phyloP scores from a whole-genome alignment of 2,329 filamentous ascomycete genomes.

The Monilinia fructigena region DNA sequence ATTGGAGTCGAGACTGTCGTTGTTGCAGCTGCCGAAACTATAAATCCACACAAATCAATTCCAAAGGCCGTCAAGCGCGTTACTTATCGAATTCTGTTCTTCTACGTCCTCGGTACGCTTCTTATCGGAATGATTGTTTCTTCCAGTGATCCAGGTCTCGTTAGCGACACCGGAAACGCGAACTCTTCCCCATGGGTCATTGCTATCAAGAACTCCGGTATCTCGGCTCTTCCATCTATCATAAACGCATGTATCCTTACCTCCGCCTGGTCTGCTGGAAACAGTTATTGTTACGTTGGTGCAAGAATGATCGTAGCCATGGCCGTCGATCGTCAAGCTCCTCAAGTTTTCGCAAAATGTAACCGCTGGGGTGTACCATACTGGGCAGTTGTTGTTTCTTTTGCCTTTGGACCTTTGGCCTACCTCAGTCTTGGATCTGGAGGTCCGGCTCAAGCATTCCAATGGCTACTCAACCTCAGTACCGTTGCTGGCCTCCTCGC shows the following conservation, averaged over 20 bases:
- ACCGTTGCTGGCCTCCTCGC: slow-evolving; percentile 63
- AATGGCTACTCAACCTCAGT: slow-evolving; percentile 64
- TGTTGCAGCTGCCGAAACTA: slow-evolving; percentile 55
- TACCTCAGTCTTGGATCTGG: slow-evolving; percentile 62
- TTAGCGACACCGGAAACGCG: slow-evolving; percentile 45
- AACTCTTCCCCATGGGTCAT: slow-evolving; percentile 67
- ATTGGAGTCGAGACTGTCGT: slow-evolving; percentile 54
- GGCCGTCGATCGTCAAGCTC: slow-evolving; percentile 63
- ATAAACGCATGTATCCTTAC: slow-evolving; percentile 69
- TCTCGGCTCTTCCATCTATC: slow-evolving; percentile 65
- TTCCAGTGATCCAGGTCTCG: slow-evolving; percentile 49
- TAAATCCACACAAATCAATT: slow-evolving; percentile 52
- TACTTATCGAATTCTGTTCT: slow-evolving; percentile 56
- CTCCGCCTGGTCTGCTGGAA: slow-evolving; percentile 61
- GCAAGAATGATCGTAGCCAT: slow-evolving; percentile 69
- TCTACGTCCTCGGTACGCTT: slow-evolving; percentile 54
- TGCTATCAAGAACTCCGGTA: slow-evolving; percentile 65
- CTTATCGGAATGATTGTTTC: slow-evolving; percentile 56
- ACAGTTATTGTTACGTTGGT: slow-evolving; percentile 62
- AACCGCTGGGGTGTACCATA: slow-evolving; percentile 58
- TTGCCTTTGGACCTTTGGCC: slow-evolving; percentile 48
- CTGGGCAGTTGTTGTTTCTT: slow-evolving; percentile 53
- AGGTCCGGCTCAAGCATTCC: slow-evolving; percentile 54
- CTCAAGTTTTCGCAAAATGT: slow-evolving; percentile 57
- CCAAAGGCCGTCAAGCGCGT: slow-evolving; percentile 52